Base-by-base conservation (phyloP, 108 stramenopile genomes). In the Nitzschia palea region DNA sequence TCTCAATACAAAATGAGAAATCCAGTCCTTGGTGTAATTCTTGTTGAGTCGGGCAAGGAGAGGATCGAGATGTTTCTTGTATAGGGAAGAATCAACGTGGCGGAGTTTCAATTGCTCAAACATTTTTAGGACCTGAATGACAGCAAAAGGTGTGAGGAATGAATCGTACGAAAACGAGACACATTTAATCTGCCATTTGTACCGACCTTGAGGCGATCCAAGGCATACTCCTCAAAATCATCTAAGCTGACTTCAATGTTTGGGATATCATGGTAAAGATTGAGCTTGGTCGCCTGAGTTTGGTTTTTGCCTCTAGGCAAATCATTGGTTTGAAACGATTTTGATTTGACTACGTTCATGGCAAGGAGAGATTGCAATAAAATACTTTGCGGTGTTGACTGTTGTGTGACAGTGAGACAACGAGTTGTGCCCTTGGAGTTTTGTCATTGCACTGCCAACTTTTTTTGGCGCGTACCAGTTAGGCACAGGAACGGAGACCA, bases 1-100 rank as follows among this genome's bases (percentile, higher is more conserved):
- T 20, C 98, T 80, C 27, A 99, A 79, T 33, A 99, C 96, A 79
- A 95, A 98, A 80, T 99, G 98, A 5, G 96, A 97, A 52, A 91
- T 80, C n/a, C 58, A 58, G 72, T 99, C 98, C 57, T 88, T 67
- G 69, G 50, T 61, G 27, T 63, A 65, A 67, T 79, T 40, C 33
- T 53, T 54, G 50, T 69, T 86, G 27, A 74, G 56, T 51, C 76
- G 55, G 27, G 45, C 20, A 10, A 54, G 68, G 4, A 55, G 37
- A 18, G 59, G 66, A 37, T 63, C 68, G 23, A 67, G 70, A 48
- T 69, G 68, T 44, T 69, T 50, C 44, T 59, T 65, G 65, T 68
- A 43, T 31, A 65, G 33, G 30, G 73, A 68, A 5, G 61, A 40
- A 10, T 57, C 40, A 6, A 77, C 75, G 73, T 64, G 78, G 45